Base-by-base conservation (phyloP, 2,329 filamentous ascomycete species). In the Stagonosporopsis chrysanthemi region DNA sequence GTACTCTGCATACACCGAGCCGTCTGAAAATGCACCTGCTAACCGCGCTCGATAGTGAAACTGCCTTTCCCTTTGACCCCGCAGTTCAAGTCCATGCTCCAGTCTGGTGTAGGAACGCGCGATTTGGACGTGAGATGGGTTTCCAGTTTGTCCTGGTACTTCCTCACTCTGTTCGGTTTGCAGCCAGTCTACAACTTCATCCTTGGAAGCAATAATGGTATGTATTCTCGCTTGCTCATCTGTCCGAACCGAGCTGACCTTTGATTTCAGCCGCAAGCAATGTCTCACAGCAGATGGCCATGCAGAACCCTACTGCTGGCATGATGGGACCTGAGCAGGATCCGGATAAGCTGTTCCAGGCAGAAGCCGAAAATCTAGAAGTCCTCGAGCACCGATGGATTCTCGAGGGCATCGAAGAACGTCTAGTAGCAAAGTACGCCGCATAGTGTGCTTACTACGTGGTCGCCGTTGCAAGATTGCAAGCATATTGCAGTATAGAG, bases 41-140 rank as follows among this genome's bases (percentile, higher is more conserved):
- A 58, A 66, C 57, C 43, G 46, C 39, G 50, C 41, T 55, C 36
- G 23, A 60, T 67, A 88, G 92, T 99, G 86, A 97, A 97, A 88
- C 80, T 99, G 24, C 95, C 95, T 0, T 99, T 99, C 77, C 95
- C 96, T 3, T 85, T 99, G 65, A 99, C 95, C 29, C 93, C 97
- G 77, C 96, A 97, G 77, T 99, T 99, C 85, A 99, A 99, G 84
- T 95, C 92, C 67, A 99, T 99, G 95, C 84, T 99, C 50, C 95
- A 99, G 80, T 94, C 94, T 39, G 95, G 95, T 69, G 94, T 99
- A 41, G 92, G 92, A 63, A 99, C 96, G 24, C 90, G 89, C 71
- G 95, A 99, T 75, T 88, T 99, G 81, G 96, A 99, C 74, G 95
- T 97, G 11, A 86, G 94, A 78, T 99, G 95, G 95, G 97, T 99